These are phyloP conservation scores for Fragilaria crotonensis DNA, from an alignment of 108 stramenopile species.

Conservation along the genomic window DNA sequence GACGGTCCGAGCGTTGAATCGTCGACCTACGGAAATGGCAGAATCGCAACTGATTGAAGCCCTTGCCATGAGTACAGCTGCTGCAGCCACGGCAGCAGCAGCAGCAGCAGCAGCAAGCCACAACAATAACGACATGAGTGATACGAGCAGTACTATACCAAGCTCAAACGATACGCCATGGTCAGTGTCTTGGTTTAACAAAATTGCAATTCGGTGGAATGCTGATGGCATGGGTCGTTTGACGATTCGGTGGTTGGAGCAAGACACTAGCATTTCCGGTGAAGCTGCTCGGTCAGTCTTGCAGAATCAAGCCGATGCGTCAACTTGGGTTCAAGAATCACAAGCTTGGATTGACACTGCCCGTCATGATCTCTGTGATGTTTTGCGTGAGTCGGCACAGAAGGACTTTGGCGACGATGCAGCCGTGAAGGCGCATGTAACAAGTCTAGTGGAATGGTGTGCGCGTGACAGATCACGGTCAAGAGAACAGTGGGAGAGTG, in stretches of 20 bases:
- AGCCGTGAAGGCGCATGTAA: neutral
- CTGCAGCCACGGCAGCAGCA: constrained; percentile 5
- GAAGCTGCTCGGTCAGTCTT: constrained; percentile 11
- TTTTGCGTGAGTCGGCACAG: constrained; percentile 17
- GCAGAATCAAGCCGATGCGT: constrained; percentile 5
- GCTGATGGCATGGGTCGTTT: constrained; percentile 22
- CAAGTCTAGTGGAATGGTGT: constrained; percentile 6
- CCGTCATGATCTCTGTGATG: constrained; percentile 14
- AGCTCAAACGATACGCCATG: no score
- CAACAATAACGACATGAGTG: no score
- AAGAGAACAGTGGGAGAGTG: constrained; percentile 12
- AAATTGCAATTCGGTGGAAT: constrained; percentile 25
- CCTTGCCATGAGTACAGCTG: constrained; percentile 3
- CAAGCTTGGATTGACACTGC: constrained; percentile 22
- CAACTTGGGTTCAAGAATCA: constrained; percentile 14
- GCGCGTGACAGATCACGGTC: no score
- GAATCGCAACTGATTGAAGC: constrained; percentile 6
- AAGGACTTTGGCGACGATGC: neutral
- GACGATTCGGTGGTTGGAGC: constrained; percentile 19
- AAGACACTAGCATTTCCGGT: constrained; percentile 10
- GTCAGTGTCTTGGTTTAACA: no score
- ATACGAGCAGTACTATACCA: no score
- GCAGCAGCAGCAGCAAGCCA: neutral
- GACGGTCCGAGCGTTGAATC: constrained; percentile 28
- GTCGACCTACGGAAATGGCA: constrained; percentile 47